A percentile compares a stretch with the other conserved stretches of the same genome.
Evolutionary conservation across 2,329 filamentous ascomycete species (phyloP).

Genomic region (Penicillium sp.): DNA sequence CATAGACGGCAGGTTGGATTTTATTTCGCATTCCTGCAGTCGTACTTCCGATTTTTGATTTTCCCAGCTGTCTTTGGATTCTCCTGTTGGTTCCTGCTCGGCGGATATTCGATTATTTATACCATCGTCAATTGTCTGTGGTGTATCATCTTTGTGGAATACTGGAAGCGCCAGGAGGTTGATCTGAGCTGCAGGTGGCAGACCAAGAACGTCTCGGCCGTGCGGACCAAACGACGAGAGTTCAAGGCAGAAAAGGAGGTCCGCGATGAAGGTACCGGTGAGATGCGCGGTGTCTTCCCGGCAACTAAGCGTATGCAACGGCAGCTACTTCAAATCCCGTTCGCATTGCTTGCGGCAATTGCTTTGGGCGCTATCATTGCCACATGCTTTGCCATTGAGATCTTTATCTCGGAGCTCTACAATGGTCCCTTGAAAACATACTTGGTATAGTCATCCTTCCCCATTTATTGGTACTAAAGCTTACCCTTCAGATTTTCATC

Average conservation of each 20-base stretch:
- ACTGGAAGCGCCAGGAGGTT: constrained; percentile 90
- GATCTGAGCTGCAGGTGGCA: constrained; percentile 90
- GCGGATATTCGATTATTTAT: constrained; percentile 80
- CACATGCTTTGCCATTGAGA: constrained; percentile 88
- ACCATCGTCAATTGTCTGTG: constrained; percentile 76
- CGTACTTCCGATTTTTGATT: constrained; percentile 84
- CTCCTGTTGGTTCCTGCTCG: constrained; percentile 75
- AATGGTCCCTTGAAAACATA: constrained; percentile 83
- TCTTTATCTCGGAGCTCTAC: constrained; percentile 95
- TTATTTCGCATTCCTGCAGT: constrained; percentile 92
- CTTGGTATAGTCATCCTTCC: constrained; percentile 55
- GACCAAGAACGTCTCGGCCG: constrained; percentile 78
- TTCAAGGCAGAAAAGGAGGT: constrained; percentile 77
- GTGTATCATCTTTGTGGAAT: constrained; percentile 89
- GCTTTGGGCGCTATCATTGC: constrained; percentile 83
- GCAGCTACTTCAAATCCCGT: constrained; percentile 83
- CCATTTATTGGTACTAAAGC: constrained; percentile 2
- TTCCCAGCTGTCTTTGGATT: constrained; percentile 80
- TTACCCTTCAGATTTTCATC: constrained; percentile 65
- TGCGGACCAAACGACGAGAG: constrained; percentile 72
- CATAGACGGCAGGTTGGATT: constrained; percentile 65
- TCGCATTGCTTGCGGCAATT: constrained; percentile 71
- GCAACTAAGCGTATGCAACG: constrained; percentile 72
- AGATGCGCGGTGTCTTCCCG: constrained; percentile 73
- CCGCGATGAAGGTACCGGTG: constrained; percentile 79